Base-by-base conservation (phyloP, 257 asterid species). In the Lithospermum erythrorhizon region DNA sequence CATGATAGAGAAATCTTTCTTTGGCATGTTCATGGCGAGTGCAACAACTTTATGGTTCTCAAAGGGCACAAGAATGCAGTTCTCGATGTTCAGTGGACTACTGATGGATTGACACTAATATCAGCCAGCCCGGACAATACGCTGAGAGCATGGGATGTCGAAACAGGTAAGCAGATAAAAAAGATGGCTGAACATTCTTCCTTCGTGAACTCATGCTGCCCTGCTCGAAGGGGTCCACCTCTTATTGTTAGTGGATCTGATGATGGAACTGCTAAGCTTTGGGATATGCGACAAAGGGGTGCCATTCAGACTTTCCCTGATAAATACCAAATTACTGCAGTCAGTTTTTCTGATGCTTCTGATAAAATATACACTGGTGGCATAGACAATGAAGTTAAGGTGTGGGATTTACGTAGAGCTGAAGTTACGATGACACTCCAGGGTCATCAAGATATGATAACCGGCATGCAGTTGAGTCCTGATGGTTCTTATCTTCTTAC, bases 231-330 rank as follows among this genome's bases (percentile, higher is more conserved):
- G 73, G 97, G 97, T 19, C 97, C 95, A 6, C 99, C 99, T 27
- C 94, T 89, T 54, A 84, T 93, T 25, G 95, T 89, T 56, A 93
- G 97, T 51, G 99, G 99, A 58, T 93, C 99, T 0, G 99, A 93
- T 54, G 99, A 93, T 67, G 99, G 99, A 45, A 89, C 97, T 23
- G 90, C 99, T 53, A 93, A 93, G 62, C 96, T 93, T 53, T 93
- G 99, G 99, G 99, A 93, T 68, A 84, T 93, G 97, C 82, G 97
- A 49, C 99, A 89, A 62, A 78, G 99, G 77, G 99, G 99, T 29
- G 89, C 96, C 19, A 79, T 89, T 54, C 96, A 89, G 75, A 93
- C 95, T 56, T 93, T 89, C 64, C 99, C 99, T 3, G 99, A 93
- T 67, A 93, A 86, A 58, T 93, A 82, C 81, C 99, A 93, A 81